Evolutionary conservation across 2,329 filamentous ascomycete species (phyloP), one percentile per base, ranked within the genome.

Genomic region (Trichoderma gracile): DNA sequence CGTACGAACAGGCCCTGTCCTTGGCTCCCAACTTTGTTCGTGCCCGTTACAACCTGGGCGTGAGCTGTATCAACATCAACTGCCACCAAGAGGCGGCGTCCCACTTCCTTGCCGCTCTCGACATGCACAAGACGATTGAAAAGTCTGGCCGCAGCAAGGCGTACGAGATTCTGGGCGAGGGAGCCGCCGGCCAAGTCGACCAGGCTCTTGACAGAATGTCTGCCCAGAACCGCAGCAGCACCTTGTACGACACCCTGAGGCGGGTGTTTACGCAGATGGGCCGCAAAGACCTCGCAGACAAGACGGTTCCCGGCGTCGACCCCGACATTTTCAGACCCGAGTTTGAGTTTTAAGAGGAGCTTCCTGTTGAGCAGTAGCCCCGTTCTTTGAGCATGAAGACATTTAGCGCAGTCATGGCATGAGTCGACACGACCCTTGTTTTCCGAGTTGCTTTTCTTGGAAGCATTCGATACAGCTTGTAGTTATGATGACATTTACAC

Each of bases 241-340:
- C 97, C 72, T 80, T 99, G 65, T 97, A 97, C 77, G 96, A 99
- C 76, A 99, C 96, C 14, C 80, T 99, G 67, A 82, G 94, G 67
- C 83, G 96, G 66, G 95, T 98, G n/a, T 98, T 99, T 77, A 93
- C 89, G 10, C 92, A 96, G 79, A 98, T 99, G 95, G 90, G 90
- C 2, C 81, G 95, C 65, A 82, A 92, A 64, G 95, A 99, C 78
- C 76, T 99, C 73, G 90, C 90, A 3, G 93, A 98, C 75, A 85
- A 88, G 80, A 95, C 97, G 6, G 89, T 93, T 14, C 86, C 89
- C 1, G 94, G 93, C 27, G 94, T 99, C 80, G 92, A 98, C 78
- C 89, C 97, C 27, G 92, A 95, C 73, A 81, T 88, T 45, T 96
- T 99, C 82, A 86, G 93, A 72, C 87, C 87, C 65, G 93, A 97